Conservation (phyloP, 164 flowering plant species). For the Nymphaea colorata region DNA sequence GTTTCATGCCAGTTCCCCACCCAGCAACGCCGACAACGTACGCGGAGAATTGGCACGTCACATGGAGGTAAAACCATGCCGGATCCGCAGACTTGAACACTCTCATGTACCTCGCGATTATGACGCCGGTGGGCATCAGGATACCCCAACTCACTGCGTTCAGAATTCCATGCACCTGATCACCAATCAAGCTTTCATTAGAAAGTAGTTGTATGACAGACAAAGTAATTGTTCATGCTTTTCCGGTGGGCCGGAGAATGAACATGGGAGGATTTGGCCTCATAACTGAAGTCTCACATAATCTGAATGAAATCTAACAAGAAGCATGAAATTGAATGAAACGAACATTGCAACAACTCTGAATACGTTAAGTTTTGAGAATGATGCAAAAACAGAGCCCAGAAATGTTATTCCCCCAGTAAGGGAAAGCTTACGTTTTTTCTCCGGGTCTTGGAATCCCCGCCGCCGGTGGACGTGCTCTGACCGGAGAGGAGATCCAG, state of each 20-base stretch:
- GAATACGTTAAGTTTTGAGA: background rate
- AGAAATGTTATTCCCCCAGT: too few relatives aligned
- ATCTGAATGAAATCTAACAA: background rate
- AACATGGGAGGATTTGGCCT: too few relatives aligned
- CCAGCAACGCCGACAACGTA: slow-evolving; percentile 26
- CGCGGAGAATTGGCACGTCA: slow-evolving; percentile 21
- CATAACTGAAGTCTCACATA: too few relatives aligned
- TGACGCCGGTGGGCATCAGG: slow-evolving; percentile 64
- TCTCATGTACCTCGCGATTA: slow-evolving; percentile 74
- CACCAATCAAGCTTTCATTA: background rate
- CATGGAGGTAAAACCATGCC: slow-evolving; percentile 29
- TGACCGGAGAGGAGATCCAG: slow-evolving; percentile 38
- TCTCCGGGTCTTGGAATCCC: slow-evolving; percentile 13
- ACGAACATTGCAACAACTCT: background rate
- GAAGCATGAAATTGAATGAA: background rate
- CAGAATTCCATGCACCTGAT: slow-evolving; percentile 71
- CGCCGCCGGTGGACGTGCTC: slow-evolving; percentile 8
- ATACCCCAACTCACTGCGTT: slow-evolving; percentile 78
- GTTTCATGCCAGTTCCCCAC: slow-evolving; percentile 26
- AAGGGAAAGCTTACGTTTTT: slow-evolving; percentile 26
- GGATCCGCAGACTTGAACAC: slow-evolving; percentile 56
- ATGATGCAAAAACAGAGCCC: too few relatives aligned
- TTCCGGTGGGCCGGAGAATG: too few relatives aligned
- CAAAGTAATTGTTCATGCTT: too few relatives aligned
- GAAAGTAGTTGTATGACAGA: background rate